These are phyloP conservation scores for Crucibulum laeve DNA, from an alignment of 768 basidiomycete species.

Conservation along the genomic window DNA sequence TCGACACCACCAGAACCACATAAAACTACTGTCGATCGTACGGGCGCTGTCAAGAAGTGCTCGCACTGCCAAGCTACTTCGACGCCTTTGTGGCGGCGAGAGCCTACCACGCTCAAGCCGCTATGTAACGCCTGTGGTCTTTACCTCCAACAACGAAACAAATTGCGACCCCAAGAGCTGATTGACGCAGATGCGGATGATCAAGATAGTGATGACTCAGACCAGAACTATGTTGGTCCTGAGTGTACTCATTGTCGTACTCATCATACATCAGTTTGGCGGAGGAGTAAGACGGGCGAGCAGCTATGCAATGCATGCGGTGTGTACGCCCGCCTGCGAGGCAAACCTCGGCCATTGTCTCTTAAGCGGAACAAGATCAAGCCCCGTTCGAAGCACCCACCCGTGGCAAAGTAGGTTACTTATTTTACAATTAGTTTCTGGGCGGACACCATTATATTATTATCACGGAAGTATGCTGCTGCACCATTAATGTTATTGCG, in stretches of 20 bases:
- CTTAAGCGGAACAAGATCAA: slow-evolving; percentile 44
- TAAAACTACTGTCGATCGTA: slow-evolving; percentile 22
- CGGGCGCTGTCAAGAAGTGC: slow-evolving; percentile 31
- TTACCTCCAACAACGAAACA: slow-evolving; percentile 42
- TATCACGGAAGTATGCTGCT: no score
- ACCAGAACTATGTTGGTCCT: slow-evolving; percentile 35
- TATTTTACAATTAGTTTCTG: no score
- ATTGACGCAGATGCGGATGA: slow-evolving; percentile 44
- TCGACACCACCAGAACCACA: slow-evolving; percentile 20
- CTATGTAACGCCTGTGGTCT: slow-evolving; percentile 46
- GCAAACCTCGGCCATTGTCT: slow-evolving; percentile 40
- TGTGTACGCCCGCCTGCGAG: slow-evolving; percentile 42
- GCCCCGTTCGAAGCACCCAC: slow-evolving; percentile 41
- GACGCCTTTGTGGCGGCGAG: slow-evolving; percentile 46
- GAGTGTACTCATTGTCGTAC: slow-evolving; percentile 48
- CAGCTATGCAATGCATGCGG: slow-evolving; percentile 51
- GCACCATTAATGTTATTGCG: no score
- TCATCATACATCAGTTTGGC: slow-evolving; percentile 46
- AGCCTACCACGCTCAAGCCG: slow-evolving; percentile 38
- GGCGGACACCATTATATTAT: no score
- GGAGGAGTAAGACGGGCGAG: slow-evolving; percentile 43
- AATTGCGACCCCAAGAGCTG: slow-evolving; percentile 42
- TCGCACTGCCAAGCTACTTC: slow-evolving; percentile 44
- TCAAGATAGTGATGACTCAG: slow-evolving; percentile 31
- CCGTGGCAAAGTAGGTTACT: slow-evolving; percentile 13